phyloP scores from a whole-genome alignment of 768 basidiomycete species.

The Mycena galopus region DNA sequence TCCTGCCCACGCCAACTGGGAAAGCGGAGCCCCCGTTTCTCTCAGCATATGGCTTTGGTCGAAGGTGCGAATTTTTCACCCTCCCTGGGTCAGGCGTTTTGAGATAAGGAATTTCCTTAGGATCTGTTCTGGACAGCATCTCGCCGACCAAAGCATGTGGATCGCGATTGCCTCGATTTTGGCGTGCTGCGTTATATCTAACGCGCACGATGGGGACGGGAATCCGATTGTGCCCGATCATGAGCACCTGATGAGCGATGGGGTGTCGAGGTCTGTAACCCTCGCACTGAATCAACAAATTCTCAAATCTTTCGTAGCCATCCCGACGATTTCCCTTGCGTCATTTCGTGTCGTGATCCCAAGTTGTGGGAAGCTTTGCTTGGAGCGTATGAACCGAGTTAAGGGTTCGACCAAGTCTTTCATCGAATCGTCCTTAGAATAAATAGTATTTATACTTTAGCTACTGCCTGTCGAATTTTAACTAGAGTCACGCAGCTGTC shows the following conservation, averaged over 20 bases:
- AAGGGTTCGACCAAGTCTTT: too few relatives aligned
- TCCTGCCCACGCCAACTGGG: conserved; percentile 35
- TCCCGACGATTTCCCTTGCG: conserved; percentile 19
- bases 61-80: conserved; percentile 34
- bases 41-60: conserved; percentile 40
- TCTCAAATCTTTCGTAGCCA: conserved; percentile 3
- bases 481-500: too few relatives aligned
- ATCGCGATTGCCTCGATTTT: conserved; percentile 39
- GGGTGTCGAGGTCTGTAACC: conserved; percentile 19
- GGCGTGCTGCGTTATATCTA: conserved; percentile 35
- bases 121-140: conserved; percentile 44
- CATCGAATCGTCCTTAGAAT: too few relatives aligned
- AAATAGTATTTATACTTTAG: too few relatives aligned
- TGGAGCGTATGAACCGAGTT: too few relatives aligned
- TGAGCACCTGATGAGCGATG: conserved; percentile 22
- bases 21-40: conserved; percentile 35
- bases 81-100: conserved; percentile 4
- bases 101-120: conserved; percentile 23
- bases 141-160: conserved; percentile 36
- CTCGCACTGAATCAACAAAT: neutral
- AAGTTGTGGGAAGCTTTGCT: neutral
- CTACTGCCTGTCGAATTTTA: too few relatives aligned
- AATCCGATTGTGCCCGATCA: conserved; percentile 24
- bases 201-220: conserved; percentile 38
- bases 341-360: conserved; percentile 4